Conservation (phyloP, 441 rosid genomes). For the Brassica balearica region DNA sequence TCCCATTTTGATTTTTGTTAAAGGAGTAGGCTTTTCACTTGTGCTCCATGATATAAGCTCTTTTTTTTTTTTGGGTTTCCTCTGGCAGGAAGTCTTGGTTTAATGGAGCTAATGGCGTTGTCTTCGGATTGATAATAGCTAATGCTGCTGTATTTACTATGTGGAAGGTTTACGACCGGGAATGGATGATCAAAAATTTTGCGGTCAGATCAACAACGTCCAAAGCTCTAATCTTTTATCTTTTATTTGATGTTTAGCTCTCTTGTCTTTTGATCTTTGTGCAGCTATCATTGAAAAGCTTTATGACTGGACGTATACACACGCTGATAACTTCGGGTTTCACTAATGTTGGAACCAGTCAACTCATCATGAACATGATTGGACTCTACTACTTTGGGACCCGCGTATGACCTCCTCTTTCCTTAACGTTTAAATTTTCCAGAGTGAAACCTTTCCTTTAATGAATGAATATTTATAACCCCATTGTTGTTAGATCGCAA, state of each 20-base stretch:
- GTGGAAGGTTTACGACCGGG: not conserved
- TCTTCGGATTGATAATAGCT: not conserved
- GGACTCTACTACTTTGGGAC: constrained; percentile 88
- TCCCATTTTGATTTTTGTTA: too few relatives aligned
- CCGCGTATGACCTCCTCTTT: constrained; percentile 52
- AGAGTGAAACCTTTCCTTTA: not conserved
- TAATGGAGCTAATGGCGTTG: not conserved
- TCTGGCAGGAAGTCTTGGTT: not conserved
- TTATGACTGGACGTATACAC: constrained; percentile 65
- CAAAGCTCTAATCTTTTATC: not conserved
- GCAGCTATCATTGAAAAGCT: constrained; percentile 51
- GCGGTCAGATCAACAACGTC: not conserved
- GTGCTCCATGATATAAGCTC: not conserved
- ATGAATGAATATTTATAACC: not conserved
- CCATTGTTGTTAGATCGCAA: too few relatives aligned
- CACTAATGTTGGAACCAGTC: constrained; percentile 59
- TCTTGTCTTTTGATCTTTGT: not conserved
- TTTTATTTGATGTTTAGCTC: not conserved
- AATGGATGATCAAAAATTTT: not conserved
- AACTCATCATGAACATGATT: constrained; percentile 67
- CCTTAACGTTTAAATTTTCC: not conserved
- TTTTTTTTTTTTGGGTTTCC: too few relatives aligned
- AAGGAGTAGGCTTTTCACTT: not conserved
- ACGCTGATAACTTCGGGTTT: constrained; percentile 80
- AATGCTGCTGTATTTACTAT: not conserved